Conservation (phyloP, 2,329 filamentous ascomycete genomes). For the Cadophora sp. region DNA sequence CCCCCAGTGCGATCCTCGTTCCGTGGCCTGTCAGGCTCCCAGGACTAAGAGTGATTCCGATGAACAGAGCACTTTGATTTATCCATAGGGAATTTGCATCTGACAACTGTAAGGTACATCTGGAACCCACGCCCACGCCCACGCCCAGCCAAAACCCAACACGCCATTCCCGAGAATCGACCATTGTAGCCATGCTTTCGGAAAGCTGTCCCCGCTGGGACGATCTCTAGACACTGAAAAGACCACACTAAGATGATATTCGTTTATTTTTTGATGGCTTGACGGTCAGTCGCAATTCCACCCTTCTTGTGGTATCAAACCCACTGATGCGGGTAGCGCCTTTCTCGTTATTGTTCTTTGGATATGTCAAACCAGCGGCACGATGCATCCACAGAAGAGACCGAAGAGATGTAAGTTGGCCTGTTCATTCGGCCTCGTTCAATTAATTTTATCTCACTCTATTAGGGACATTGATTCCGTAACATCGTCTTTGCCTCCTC, state of each 20-base stretch:
- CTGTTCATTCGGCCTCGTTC: neutral
- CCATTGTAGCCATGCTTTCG: neutral
- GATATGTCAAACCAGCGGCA: slow-evolving; percentile 1
- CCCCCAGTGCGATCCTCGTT: neutral
- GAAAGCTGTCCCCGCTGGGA: neutral
- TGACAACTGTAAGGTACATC: neutral
- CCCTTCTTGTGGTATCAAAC: neutral
- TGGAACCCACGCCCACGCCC: neutral
- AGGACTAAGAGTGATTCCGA: neutral
- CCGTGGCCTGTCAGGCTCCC: neutral
- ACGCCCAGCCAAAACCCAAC: neutral
- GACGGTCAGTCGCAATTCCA: neutral
- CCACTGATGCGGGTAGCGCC: neutral
- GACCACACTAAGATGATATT: neutral
- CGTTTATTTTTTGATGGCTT: neutral
- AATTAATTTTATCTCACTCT: slow-evolving; percentile 29
- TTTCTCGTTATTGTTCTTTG: neutral
- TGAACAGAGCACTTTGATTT: neutral
- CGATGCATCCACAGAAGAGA: neutral
- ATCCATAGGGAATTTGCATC: neutral
- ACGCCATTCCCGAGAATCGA: neutral
- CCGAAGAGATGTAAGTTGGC: slow-evolving; percentile 6
- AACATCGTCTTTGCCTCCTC: neutral
- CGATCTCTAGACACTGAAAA: neutral
- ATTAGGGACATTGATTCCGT: slow-evolving; percentile 31